Evolutionary conservation across 345 rosid species (phyloP).

Genomic region (Dipteronia dyeriana): DNA sequence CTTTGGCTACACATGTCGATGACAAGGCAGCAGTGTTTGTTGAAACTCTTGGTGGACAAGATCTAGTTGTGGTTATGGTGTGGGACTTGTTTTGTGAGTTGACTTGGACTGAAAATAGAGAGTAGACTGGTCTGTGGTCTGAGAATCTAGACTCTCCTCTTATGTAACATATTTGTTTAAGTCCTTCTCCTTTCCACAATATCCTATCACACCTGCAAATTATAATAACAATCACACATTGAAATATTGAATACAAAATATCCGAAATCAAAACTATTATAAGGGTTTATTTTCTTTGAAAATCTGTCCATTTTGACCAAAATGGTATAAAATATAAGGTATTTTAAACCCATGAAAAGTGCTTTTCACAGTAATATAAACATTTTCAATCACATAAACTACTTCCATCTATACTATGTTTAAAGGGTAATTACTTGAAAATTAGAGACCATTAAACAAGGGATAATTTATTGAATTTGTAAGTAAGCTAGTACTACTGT

Average conservation of each 20-base stretch:
- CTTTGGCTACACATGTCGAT: slow-evolving; percentile 54
- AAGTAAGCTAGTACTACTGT: background rate
- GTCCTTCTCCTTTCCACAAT: slow-evolving; percentile 86
- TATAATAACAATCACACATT: background rate
- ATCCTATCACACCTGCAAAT: slow-evolving; percentile 88
- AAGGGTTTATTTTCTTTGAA: too few relatives aligned
- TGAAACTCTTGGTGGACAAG: slow-evolving; percentile 37
- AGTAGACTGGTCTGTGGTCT: slow-evolving; percentile 92
- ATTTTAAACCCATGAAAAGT: too few relatives aligned
- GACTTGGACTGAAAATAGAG: slow-evolving; percentile 67
- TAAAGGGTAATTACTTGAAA: background rate
- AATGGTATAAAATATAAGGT: background rate
- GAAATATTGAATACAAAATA: too few relatives aligned
- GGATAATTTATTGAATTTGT: background rate
- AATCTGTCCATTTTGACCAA: background rate
- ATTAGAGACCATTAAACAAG: background rate
- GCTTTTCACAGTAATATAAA: too few relatives aligned
- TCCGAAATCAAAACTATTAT: too few relatives aligned
- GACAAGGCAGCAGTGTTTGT: slow-evolving; percentile 38
- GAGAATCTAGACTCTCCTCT: slow-evolving; percentile 95
- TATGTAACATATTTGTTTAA: slow-evolving; percentile 67
- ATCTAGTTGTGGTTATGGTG: slow-evolving; percentile 17
- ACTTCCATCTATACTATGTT: too few relatives aligned
- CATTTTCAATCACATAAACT: background rate
- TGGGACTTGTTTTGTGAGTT: slow-evolving; percentile 26